These are phyloP conservation scores for Linnemannia hyalina DNA, from an alignment of 192 early-diverging fungal genomes.

Conservation along the genomic window DNA sequence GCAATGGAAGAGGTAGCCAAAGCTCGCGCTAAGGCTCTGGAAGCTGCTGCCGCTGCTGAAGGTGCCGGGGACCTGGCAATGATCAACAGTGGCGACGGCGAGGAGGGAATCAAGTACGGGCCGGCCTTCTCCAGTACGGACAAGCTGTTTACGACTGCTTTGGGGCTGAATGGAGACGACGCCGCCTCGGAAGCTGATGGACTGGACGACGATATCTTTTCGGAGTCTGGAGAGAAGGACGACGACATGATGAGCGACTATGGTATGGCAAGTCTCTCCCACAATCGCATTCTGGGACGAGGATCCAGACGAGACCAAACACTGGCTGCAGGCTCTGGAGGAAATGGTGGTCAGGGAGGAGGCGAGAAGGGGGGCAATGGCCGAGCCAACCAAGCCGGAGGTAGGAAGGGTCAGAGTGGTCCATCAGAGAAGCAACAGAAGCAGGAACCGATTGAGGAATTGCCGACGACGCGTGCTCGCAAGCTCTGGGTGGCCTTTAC, in stretches of 20 bases:
- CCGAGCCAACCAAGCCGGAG: not conserved
- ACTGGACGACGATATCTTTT: slow-evolving; percentile 44
- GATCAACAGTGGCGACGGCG: slow-evolving; percentile 22
- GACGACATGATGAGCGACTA: slow-evolving; percentile 57
- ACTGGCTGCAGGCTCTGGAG: not conserved
- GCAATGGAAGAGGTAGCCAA: slow-evolving; percentile 48
- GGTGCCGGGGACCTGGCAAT: slow-evolving; percentile 8
- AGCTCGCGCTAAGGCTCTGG: slow-evolving; percentile 49
- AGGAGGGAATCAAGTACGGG: slow-evolving; percentile 12
- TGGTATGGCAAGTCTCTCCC: slow-evolving; percentile 25
- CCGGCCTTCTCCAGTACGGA: slow-evolving; percentile 36
- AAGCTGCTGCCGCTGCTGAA: slow-evolving; percentile 17
- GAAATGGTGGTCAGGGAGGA: not conserved
- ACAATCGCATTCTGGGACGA: slow-evolving; percentile 1
- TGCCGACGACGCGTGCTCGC: slow-evolving; percentile 61
- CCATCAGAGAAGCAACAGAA: slow-evolving; percentile 56
- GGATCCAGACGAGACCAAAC: not conserved
- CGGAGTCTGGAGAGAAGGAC: slow-evolving; percentile 45
- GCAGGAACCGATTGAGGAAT: slow-evolving; percentile 59
- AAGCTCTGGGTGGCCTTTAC: slow-evolving; percentile 79
- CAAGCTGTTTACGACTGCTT: slow-evolving; percentile 10
- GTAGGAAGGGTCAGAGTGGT: not conserved
- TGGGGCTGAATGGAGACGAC: slow-evolving; percentile 21
- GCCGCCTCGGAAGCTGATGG: slow-evolving; percentile 41
- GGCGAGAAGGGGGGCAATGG: not conserved